These are phyloP conservation scores for Leccinum broughii DNA, from an alignment of 768 basidiomycete genomes.

Conservation along the genomic window DNA sequence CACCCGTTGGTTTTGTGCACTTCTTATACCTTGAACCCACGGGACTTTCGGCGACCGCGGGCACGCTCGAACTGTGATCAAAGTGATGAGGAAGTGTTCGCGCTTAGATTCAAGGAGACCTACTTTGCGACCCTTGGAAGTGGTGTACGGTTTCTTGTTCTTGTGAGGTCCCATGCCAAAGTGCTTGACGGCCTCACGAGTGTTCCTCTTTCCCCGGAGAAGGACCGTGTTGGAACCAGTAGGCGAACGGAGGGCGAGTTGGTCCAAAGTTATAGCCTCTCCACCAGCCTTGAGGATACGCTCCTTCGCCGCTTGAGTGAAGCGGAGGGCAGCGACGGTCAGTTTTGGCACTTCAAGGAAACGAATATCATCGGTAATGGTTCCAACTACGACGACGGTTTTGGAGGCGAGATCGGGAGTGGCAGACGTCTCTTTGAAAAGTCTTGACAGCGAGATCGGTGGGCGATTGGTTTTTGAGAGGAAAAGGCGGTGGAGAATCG, in stretches of 20 bases:
- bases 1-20: slow-evolving; percentile 35
- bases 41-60: slow-evolving; percentile 98
- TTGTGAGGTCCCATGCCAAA: slow-evolving; percentile 99
- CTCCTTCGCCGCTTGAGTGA: slow-evolving; percentile 91
- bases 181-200: slow-evolving; percentile 95
- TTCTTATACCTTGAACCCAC: slow-evolving; percentile 91
- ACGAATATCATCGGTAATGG: slow-evolving; percentile 95
- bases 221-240: slow-evolving; percentile 95
- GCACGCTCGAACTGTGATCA: slow-evolving; percentile 81
- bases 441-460: slow-evolving; percentile 91
- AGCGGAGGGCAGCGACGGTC: slow-evolving; percentile 90
- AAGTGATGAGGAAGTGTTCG: neutral
- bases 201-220: slow-evolving; percentile 88
- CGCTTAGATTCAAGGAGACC: slow-evolving; percentile 7
- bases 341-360: slow-evolving; percentile 84
- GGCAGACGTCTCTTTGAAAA: slow-evolving; percentile 76
- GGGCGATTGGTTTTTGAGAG: slow-evolving; percentile 97
- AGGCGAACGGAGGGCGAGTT: slow-evolving; percentile 92
- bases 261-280: slow-evolving; percentile 92
- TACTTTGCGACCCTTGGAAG: slow-evolving; percentile 95
- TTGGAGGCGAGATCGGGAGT: slow-evolving; percentile 71
- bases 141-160: slow-evolving; percentile 96
- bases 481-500: slow-evolving; percentile 94
- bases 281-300: slow-evolving; percentile 95
- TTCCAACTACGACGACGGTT: slow-evolving; percentile 86